phyloP scores from a whole-genome alignment of 2,329 filamentous ascomycete species.

The Cladosporium sp. region DNA sequence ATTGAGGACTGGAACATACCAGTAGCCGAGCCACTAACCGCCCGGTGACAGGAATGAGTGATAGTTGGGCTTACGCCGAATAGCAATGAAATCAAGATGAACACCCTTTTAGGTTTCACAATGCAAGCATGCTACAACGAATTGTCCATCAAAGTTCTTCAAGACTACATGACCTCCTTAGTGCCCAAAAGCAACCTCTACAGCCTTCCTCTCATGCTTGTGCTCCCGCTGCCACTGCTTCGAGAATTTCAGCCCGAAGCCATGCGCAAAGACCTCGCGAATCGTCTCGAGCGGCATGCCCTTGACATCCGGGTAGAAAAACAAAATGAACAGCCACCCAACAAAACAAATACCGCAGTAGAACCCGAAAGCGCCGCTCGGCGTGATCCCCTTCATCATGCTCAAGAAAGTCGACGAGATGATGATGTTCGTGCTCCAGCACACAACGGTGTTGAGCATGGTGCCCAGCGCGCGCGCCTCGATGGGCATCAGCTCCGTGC shows the following conservation, averaged over 20 bases:
- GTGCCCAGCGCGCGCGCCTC: conserved; percentile 45
- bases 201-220: conserved; percentile 24
- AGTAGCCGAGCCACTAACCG: too few species aligned
- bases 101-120: too few species aligned
- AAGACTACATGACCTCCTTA: neutral
- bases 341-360: conserved; percentile 46
- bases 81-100: too few species aligned
- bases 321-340: conserved; percentile 43
- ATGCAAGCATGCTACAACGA: too few species aligned
- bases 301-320: conserved; percentile 50
- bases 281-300: conserved; percentile 51
- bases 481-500: conserved; percentile 42
- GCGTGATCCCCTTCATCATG: conserved; percentile 46
- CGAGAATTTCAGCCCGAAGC: conserved; percentile 39
- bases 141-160: too few species aligned
- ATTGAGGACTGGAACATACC: too few species aligned
- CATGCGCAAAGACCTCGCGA: conserved; percentile 45
- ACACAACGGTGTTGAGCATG: conserved; percentile 44
- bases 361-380: conserved; percentile 47
- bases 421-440: conserved; percentile 44
- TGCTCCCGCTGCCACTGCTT: conserved; percentile 33
- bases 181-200: conserved; percentile 20
- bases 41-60: too few species aligned
- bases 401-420: conserved; percentile 46
- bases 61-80: too few species aligned